Evolutionary conservation across 2,329 filamentous ascomycete genomes (phyloP).

Genomic region (Penicillium polonicum): DNA sequence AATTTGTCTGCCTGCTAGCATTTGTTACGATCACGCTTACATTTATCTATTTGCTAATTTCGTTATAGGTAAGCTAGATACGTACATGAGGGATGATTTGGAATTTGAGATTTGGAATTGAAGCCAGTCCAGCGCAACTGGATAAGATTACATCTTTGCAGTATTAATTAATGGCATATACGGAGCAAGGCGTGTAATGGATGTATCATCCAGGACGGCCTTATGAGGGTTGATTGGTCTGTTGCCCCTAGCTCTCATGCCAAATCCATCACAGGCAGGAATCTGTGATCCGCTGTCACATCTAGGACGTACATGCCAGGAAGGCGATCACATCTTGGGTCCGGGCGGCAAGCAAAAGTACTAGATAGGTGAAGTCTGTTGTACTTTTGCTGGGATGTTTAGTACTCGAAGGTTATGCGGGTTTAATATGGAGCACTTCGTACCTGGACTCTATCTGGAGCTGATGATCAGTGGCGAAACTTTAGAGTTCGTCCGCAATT

Average conservation of each 20-base stretch:
- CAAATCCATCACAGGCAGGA: constrained; percentile 10
- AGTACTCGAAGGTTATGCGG: neutral
- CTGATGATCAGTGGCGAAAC: constrained; percentile 6
- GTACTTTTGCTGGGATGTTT: constrained; percentile 15
- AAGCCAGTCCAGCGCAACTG: neutral
- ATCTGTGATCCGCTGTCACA: constrained; percentile 18
- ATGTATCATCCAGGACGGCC: constrained; percentile 2
- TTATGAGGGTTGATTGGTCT: constrained; percentile 11
- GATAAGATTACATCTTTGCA: neutral
- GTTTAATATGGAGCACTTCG: neutral
- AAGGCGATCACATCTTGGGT: constrained; percentile 8
- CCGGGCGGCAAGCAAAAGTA: constrained; percentile 18
- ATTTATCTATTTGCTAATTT: too few relatives aligned
- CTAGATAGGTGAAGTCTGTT: neutral
- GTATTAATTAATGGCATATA: neutral
- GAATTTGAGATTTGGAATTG: constrained; percentile 2
- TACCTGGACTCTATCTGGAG: neutral
- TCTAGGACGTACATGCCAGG: constrained; percentile 7
- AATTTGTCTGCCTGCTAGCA: too few relatives aligned
- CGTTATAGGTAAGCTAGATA: too few relatives aligned
- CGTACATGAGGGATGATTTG: neutral
- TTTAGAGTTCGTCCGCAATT: neutral
- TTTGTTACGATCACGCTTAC: too few relatives aligned
- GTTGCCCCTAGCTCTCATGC: neutral
- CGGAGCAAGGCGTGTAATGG: neutral